Evolutionary conservation across 73 alveolate species (phyloP).

Genomic region (Blepharisma japonicum): DNA sequence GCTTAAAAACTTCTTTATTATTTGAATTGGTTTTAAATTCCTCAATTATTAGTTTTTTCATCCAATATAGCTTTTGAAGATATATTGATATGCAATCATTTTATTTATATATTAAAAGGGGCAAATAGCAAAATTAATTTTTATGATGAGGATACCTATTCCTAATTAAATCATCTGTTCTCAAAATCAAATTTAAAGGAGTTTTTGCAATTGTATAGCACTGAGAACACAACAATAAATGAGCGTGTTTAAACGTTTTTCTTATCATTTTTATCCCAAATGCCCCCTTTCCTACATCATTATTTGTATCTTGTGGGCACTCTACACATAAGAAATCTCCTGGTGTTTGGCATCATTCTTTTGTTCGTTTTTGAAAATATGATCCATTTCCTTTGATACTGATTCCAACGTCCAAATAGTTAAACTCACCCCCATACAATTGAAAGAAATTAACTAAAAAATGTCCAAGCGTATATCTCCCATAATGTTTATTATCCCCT

Average conservation of each 20-base stretch:
- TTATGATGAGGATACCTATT: too few species aligned
- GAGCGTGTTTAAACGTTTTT: constrained; percentile 28
- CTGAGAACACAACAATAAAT: constrained; percentile 15
- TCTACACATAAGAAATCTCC: constrained; percentile 14
- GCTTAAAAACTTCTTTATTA: too few species aligned
- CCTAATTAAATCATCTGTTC: not conserved
- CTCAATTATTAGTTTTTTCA: too few species aligned
- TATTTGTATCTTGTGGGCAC: constrained; percentile 22
- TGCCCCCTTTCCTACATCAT: constrained; percentile 22
- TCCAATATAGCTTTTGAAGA: too few species aligned
- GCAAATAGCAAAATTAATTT: too few species aligned
- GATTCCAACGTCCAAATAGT: constrained; percentile 78
- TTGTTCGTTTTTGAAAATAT: constrained; percentile 28
- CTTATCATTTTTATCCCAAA: not conserved
- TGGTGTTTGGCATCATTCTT: not conserved
- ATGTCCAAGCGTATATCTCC: constrained; percentile 71
- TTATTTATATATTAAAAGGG: too few species aligned
- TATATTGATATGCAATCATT: too few species aligned
- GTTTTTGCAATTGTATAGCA: not conserved
- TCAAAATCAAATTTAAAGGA: not conserved
- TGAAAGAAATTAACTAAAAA: constrained; percentile 79
- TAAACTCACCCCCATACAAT: constrained; percentile 81
- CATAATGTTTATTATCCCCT: constrained; percentile 50
- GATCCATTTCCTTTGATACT: constrained; percentile 83
- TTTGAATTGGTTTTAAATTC: too few species aligned